These are phyloP conservation scores for Sisymbrium altissimum DNA, from an alignment of 345 rosid species.

Conservation along the genomic window DNA sequence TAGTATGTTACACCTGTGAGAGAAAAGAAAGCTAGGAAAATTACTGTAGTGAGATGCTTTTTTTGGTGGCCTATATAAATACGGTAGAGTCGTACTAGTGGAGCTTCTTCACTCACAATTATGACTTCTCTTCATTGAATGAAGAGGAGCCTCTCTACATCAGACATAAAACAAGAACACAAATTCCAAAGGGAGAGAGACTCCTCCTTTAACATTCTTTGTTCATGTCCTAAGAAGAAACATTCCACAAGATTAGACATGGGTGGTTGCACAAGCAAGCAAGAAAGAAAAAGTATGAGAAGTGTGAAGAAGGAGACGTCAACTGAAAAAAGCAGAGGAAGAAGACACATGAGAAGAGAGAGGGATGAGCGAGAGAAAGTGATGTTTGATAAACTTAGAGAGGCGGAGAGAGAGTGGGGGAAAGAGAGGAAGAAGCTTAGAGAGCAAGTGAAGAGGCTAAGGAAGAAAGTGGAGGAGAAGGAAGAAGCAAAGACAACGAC, in stretches of 20 bases:
- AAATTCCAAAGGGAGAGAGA: background rate
- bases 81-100: slow-evolving; percentile 10
- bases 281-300: slow-evolving; percentile 2
- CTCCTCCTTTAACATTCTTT: slow-evolving; percentile 8
- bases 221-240: background rate
- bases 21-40: background rate
- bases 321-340: slow-evolving; percentile 20
- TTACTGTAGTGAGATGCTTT: slow-evolving; percentile 16
- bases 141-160: slow-evolving; percentile 25
- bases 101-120: slow-evolving; percentile 27
- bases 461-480: slow-evolving; percentile 42
- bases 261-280: slow-evolving; percentile 40
- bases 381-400: slow-evolving; percentile 45
- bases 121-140: slow-evolving; percentile 27
- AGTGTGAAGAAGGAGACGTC: slow-evolving; percentile 25
- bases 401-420: slow-evolving; percentile 45
- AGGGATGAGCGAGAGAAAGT: slow-evolving; percentile 39
- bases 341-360: slow-evolving; percentile 41
- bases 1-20: slow-evolving; percentile 26
- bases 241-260: background rate
- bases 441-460: slow-evolving; percentile 47
- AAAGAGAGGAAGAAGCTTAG: slow-evolving; percentile 49
- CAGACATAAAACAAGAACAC: background rate
- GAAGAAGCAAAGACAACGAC: slow-evolving; percentile 39
- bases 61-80: slow-evolving; percentile 15